Evolutionary conservation across 805 yeast genomes (phyloP), one percentile per base, ranked within the genome.

Genomic region (Metschnikowia lunata): DNA sequence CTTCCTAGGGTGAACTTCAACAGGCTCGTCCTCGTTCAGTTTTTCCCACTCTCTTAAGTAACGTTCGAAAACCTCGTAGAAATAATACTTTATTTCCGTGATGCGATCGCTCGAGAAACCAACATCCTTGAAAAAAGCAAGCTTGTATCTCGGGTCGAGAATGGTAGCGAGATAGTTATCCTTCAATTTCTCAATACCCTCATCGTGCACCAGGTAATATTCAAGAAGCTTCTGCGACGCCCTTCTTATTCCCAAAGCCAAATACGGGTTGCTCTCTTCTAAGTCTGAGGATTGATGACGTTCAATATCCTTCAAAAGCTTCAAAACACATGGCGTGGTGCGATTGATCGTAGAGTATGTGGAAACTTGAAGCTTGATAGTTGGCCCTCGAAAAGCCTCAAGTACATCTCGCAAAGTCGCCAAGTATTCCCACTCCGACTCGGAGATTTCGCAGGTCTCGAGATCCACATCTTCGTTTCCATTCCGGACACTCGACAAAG

Each of bases 81-180:
- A 40, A 29, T 28, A 28, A 4, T 27, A 26, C 34, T 34, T 26
- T 11, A 40, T 34, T 1, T 18, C 35, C n/a, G 10, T 14, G 6
- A 31, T 26, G 13, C 13, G 26, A 26, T 1, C 11, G 9, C 8
- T 28, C 12, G 44, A 13, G 23, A 35, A 35, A 5, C 39, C 44
- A 14, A 31, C 31, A 23, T 23, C 8, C 15, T 31, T 18, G 14
- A 36, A 36, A 13, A 36, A n/a, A 11, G 26, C 9, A 9, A 36
- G 32, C 38, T 41, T 41, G 33, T 26, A 41, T 8, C 36, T 35
- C 4, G 44, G 39, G 26, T 41, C 44, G 26, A 41, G 44, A 30
- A 41, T 39, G 8, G 28, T 31, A 26, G 39, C 39, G 38, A 41
- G 36, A 31, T 28, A 41, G 27, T 36, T 39, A 14, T 27, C 14